Conservation (phyloP, 2,329 filamentous ascomycete genomes). For the Sordariomycetes sp. region DNA sequence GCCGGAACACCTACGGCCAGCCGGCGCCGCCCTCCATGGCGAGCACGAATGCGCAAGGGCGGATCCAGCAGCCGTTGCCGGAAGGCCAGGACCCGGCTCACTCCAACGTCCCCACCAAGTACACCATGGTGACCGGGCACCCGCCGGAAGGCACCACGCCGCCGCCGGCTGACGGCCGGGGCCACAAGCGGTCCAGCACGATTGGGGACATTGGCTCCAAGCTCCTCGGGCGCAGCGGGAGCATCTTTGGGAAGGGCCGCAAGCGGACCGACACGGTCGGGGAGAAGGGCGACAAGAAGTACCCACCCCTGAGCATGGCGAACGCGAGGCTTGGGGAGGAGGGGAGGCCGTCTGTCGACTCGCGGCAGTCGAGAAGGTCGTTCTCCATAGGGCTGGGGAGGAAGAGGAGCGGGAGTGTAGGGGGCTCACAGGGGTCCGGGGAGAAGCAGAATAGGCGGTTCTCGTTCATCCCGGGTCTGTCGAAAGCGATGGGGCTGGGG, state of each 20-base stretch:
- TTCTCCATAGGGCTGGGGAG: slow-evolving; percentile 57
- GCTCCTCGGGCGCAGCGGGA: slow-evolving; percentile 72
- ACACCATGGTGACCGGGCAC: slow-evolving; percentile 44
- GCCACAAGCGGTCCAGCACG: slow-evolving; percentile 60
- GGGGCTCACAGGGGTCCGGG: slow-evolving; percentile 39
- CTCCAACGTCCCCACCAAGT: slow-evolving; percentile 46
- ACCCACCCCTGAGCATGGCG: slow-evolving; percentile 87
- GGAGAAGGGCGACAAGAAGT: slow-evolving; percentile 47
- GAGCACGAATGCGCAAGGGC: slow-evolving; percentile 77
- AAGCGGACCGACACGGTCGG: slow-evolving; percentile 29
- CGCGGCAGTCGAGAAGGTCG: slow-evolving; percentile 50
- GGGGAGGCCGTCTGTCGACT: slow-evolving; percentile 58
- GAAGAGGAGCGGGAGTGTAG: slow-evolving; percentile 56
- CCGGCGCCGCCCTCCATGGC: slow-evolving; percentile 79
- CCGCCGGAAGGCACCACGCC: slow-evolving; percentile 14
- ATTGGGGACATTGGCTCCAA: slow-evolving; percentile 74
- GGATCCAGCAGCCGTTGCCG: slow-evolving; percentile 62
- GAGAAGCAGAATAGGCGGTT: slow-evolving; percentile 53
- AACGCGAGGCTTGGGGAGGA: slow-evolving; percentile 21
- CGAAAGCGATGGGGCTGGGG: slow-evolving; percentile 44
- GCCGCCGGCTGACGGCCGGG: slow-evolving; percentile 22
- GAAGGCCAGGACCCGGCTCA: slow-evolving; percentile 57
- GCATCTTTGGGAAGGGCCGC: slow-evolving; percentile 55
- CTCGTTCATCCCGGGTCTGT: slow-evolving; percentile 57
- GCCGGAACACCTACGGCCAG: slow-evolving; percentile 64